Conservation (phyloP, 2,329 filamentous ascomycete genomes). For the Neurospora sp. region DNA sequence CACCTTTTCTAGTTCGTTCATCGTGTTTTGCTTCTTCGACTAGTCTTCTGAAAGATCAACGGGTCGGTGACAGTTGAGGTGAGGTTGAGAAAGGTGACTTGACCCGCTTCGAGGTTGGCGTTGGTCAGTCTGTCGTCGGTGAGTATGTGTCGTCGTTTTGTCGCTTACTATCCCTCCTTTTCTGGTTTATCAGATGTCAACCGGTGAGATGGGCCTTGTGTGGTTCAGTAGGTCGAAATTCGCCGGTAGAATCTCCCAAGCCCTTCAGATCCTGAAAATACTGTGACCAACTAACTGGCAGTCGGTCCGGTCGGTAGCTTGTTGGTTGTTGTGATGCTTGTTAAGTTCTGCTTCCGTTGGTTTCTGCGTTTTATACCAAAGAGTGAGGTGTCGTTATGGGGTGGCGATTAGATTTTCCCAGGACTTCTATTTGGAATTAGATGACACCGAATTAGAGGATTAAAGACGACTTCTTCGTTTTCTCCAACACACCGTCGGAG, state of each 20-base stretch:
- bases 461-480: neutral
- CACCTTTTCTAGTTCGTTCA: neutral
- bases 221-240: neutral
- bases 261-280: neutral
- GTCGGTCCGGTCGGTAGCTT: neutral
- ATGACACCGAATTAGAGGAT: neutral
- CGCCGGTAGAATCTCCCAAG: neutral
- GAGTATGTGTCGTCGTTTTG: neutral
- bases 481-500: neutral
- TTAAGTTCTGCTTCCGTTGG: neutral
- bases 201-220: neutral
- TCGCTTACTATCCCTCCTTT: neutral
- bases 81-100: neutral
- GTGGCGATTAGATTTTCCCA: neutral
- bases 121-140: neutral
- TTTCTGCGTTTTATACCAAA: neutral
- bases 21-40: neutral
- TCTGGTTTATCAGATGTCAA: neutral
- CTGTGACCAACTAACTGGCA: neutral
- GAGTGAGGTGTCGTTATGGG: neutral
- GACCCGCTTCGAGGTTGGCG: neutral
- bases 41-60: too few relatives aligned
- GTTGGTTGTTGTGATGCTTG: neutral
- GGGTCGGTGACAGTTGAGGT: too few relatives aligned
- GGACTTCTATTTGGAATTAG: neutral